Percentiles rank a stretch among this genome's conserved stretches.
These are phyloP conservation scores for Leccinellum rugosiceps DNA, from an alignment of 768 basidiomycete species.

Conservation along the genomic window DNA sequence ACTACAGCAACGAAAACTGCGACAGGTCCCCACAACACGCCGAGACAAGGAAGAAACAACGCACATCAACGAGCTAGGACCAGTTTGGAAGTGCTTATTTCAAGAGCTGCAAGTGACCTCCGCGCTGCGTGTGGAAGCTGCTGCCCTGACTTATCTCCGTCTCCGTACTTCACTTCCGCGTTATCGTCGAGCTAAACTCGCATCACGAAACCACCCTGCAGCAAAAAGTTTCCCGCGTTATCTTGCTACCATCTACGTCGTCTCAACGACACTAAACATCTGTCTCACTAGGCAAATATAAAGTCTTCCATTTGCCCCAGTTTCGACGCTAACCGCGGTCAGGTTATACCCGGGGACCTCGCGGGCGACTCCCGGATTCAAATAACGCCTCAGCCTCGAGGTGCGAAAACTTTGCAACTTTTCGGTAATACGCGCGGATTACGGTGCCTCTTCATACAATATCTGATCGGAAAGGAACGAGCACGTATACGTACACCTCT, in stretches of 20 bases:
- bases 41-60: constrained; percentile 16
- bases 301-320: not conserved
- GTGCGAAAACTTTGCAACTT: constrained; percentile 9
- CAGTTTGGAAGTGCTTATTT: constrained; percentile 5
- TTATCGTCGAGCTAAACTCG: not conserved
- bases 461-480: constrained; percentile 10
- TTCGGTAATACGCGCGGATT: constrained; percentile 9
- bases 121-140: constrained; percentile 10
- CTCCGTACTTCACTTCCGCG: constrained; percentile 17
- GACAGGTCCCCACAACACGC: constrained; percentile 10
- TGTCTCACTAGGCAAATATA: constrained; percentile 1
- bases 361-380: not conserved
- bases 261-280: not conserved
- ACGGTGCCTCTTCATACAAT: not conserved
- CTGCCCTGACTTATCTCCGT: constrained; percentile 23
- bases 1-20: not conserved
- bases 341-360: not conserved
- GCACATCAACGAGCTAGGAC: constrained; percentile 1
- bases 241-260: constrained; percentile 1
- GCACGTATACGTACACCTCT: not conserved
- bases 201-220: not conserved
- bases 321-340: not conserved
- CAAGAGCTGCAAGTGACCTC: not conserved
- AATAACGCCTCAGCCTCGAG: constrained; percentile 1
- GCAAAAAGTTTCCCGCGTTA: not conserved